Evolutionary conservation across 352 stramenopile genomes (phyloP), one percentile per base, ranked within the genome.

Genomic region (Globisporangium emineosum): DNA sequence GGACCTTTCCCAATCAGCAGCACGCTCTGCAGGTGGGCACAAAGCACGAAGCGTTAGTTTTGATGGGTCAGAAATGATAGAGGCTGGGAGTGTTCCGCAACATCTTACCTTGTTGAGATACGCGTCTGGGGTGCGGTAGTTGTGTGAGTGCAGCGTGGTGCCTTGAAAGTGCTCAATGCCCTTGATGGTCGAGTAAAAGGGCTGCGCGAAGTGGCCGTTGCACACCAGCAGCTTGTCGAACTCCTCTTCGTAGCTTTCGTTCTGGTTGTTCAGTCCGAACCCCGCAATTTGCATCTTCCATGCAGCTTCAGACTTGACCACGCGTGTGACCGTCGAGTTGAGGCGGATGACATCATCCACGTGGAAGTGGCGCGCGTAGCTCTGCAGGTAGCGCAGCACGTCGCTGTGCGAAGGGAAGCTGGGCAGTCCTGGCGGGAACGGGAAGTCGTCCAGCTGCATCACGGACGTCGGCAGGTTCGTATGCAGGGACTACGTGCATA

Each of bases 211-310:
- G 57, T 94, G 85, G 30, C 85, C 85, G 51, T 92, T 92, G 72
- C 83, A 92, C 27, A 94, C 62, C 9, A 94, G 65, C 13, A 94
- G 64, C 42, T 89, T 87, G 77, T 94, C 85, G 13, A 94, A 77
- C 0, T 65, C 45, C 63, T 92, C 85, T n/a, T 72, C 76, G 65
- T 93, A 91, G 9, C 71, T 75, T 17, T 73, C 72, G 21, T 80
- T 69, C 17, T 47, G 40, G 40, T 3, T 47, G 40, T 47, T 47
- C 8, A 6, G 2, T 12, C 40, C 17, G 0, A 59, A 25, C 0
- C 69, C 81, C 25, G 64, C 32, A n/a, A 90, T 66, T 35, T 65
- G 51, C 58, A 90, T 73, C 17, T 61, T 77, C 79, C 79, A 88
- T 5, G 67, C 50, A 1, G 43, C 47, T 4, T 53, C 50, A 1